Percentiles rank a stretch among this genome's conserved stretches.
phyloP scores from a whole-genome alignment of 2,329 filamentous ascomycete species.

The Allantophomopsis cytisporea region DNA sequence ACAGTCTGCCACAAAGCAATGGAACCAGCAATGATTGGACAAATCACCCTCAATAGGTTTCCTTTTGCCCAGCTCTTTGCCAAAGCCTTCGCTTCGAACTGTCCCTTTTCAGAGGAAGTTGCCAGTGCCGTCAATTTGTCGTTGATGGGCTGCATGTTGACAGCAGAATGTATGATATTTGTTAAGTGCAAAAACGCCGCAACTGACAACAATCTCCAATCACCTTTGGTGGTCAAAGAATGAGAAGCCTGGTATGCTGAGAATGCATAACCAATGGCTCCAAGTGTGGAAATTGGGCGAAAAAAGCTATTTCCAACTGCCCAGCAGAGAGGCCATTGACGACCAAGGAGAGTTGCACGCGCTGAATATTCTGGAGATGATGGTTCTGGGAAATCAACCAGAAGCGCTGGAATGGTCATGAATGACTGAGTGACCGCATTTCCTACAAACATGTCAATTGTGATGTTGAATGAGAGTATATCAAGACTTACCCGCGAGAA shows the following conservation, averaged over 20 bases:
- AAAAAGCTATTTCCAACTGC: slow-evolving; percentile 35
- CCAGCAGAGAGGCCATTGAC: slow-evolving; percentile 35
- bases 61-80: slow-evolving; percentile 20
- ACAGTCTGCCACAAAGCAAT: slow-evolving; percentile 20
- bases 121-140: slow-evolving; percentile 27
- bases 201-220: slow-evolving; percentile 29
- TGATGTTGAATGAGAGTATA: not conserved
- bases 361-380: slow-evolving; percentile 24
- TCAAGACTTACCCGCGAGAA: slow-evolving; percentile 25
- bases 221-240: slow-evolving; percentile 15
- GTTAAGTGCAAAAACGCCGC: slow-evolving; percentile 28
- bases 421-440: slow-evolving; percentile 38
- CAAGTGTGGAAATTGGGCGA: slow-evolving; percentile 32
- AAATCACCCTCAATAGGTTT: slow-evolving; percentile 21
- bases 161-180: slow-evolving; percentile 31
- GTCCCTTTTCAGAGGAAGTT: slow-evolving; percentile 9
- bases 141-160: slow-evolving; percentile 37
- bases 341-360: slow-evolving; percentile 28
- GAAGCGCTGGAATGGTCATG: slow-evolving; percentile 33
- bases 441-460: slow-evolving; percentile 16
- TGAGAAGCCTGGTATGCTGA: slow-evolving; percentile 22
- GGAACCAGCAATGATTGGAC: slow-evolving; percentile 19
- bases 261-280: slow-evolving; percentile 31
- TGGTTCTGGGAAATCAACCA: slow-evolving; percentile 29
- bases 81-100: slow-evolving; percentile 18